Base-by-base conservation (phyloP, 768 basidiomycete genomes). In the Xerocomellus chrysenteron region DNA sequence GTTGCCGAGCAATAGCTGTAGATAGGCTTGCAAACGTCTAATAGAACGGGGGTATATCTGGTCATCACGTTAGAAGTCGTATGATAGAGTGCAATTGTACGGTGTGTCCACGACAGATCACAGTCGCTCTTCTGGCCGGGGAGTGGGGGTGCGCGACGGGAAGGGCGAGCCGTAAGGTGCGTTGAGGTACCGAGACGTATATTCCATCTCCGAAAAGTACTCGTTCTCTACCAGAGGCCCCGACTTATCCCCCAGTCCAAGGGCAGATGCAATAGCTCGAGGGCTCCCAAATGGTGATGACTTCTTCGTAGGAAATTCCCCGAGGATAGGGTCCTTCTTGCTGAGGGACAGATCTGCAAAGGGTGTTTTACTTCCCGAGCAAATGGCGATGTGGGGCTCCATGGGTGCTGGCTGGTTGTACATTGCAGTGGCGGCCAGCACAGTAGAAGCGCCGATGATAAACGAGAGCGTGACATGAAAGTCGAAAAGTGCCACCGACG, bases 381-480 rank as follows among this genome's bases (percentile, higher is more conserved):
- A 74, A 14, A 56, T 61, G 55, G 69, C 62, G 32, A 73, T 58
- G 44, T 67, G 64, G 5, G 75, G 58, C 54, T 79, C 80, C 57
- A 68, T 71, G 24, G 77, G 61, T 50, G 52, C 16, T 2, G 87
- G 88, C 63, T 88, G 87, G 74, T 98, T 98, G 80, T 98, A 99
- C 81, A 96, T 85, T 82, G 89, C 94, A 5, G 96, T 99, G 14
- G 94, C 88, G 21, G 79, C 79, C 26, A 98, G 81, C 19, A 98
- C 97, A 30, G 91, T 88, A 2, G 84, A 78, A 2, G 92, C 84
- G 14, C 96, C 96, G 33, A 95, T 78, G 60, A 97, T 67, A 74
- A 99, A 98, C 2, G 87, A 83, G 12, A 84, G 80, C 3, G 96
- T 96, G 68, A 98, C 90, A 36, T 78, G 76, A 72, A 96, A 97